Base-by-base conservation (phyloP, 257 asterid species). In the Capsicum chinense region DNA sequence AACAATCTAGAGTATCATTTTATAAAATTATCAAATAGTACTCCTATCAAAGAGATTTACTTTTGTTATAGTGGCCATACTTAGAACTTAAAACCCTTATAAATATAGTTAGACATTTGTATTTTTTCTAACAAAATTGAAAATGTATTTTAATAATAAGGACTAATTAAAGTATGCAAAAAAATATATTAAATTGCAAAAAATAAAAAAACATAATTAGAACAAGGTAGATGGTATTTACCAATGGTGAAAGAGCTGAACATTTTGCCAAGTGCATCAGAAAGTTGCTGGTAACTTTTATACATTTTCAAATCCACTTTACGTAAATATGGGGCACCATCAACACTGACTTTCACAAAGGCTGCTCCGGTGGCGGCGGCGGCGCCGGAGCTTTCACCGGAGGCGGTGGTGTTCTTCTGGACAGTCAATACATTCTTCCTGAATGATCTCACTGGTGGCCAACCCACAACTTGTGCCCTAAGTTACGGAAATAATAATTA, bases 391-490 rank as follows among this genome's bases (percentile, higher is more conserved):
- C 60, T 88, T 26, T 82, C 90, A 63, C 79, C 81, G 39, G 88
- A 79, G 35, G 71, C 85, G 81, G 85, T 67, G 88, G 48, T 44
- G 47, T 56, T 74, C 58, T 86, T 90, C 33, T 85, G 88, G 56
- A 85, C 90, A 56, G 90, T 44, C 48, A 88, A 37, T 85, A 69
- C 88, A 87, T 88, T 91, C 89, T 91, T 91, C 67, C 94, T 86
- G 84, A 86, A 91, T 14, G 94, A 90, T 88, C 94, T 90, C 76
- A 91, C 94, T 82, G 94, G 94, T 84, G 94, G 94, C 94, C 94
- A 91, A 57, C 94, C 94, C 63, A 91, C 93, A 26, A 91, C 93
- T 86, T 91, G 92, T 10, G 94, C 88, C 90, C 93, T 91, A 88
- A 67, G 21, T 78, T 84, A 33, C 9, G 57, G 3, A 56, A 54